A percentile compares a stretch with the other conserved stretches of the same genome.
phyloP scores from a whole-genome alignment of 352 stramenopile genomes.

The Globisporangium takayamanum region DNA sequence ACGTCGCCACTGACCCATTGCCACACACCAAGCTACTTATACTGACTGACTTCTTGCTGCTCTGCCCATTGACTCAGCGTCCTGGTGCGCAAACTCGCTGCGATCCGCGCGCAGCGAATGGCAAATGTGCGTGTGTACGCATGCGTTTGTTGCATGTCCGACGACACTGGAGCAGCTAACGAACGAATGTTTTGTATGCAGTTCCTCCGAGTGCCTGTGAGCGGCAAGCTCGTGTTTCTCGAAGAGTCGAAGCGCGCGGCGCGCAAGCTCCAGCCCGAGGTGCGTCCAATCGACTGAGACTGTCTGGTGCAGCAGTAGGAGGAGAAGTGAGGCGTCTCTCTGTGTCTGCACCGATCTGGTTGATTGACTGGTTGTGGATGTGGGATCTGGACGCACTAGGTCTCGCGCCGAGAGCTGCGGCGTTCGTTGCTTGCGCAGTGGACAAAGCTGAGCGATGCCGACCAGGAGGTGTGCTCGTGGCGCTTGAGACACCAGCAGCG shows the following conservation, averaged over 20 bases:
- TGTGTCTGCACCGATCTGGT: neutral
- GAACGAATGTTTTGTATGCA: neutral
- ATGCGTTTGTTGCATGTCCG: too few relatives aligned
- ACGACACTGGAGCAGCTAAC: too few relatives aligned
- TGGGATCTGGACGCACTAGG: neutral
- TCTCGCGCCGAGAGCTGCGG: conserved; percentile 17
- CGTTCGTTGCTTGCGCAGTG: conserved; percentile 19
- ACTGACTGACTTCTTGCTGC: neutral
- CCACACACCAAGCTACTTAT: neutral
- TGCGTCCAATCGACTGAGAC: conserved; percentile 1
- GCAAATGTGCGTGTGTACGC: conserved; percentile 18
- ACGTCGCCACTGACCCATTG: conserved; percentile 3
- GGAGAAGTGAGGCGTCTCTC: neutral
- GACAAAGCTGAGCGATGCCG: conserved; percentile 18
- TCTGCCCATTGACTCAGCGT: conserved; percentile 16
- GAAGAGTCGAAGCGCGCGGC: conserved; percentile 18
- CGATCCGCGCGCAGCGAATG: conserved; percentile 40
- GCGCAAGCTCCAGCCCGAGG: conserved; percentile 22
- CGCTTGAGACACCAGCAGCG: too few relatives aligned
- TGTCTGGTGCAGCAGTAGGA: neutral
- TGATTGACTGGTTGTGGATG: neutral
- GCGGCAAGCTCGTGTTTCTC: conserved; percentile 29
- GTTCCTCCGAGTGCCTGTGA: conserved; percentile 29
- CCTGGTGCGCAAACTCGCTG: conserved; percentile 35
- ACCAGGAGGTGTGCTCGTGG: conserved; percentile 22